phyloP scores from a whole-genome alignment of 371 early-diverging fungal genomes.

The Mucor irregularis region DNA sequence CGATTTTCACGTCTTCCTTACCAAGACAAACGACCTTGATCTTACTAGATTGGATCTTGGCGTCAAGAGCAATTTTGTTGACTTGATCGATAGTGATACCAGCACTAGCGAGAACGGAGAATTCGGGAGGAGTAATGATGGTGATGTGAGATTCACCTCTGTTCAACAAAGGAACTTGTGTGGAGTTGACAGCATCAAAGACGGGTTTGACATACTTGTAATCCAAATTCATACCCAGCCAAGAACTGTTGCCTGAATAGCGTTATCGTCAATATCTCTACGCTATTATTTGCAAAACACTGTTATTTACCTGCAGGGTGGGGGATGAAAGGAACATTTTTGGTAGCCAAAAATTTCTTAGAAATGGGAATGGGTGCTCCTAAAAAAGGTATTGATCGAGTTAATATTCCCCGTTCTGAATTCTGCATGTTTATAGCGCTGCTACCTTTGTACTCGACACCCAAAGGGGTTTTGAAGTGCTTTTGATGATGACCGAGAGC shows the following conservation, averaged over 20 bases:
- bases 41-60: conserved; percentile 58
- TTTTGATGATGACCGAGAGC: neutral
- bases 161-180: conserved; percentile 41
- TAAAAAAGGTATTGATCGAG: neutral
- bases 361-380: conserved; percentile 36
- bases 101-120: conserved; percentile 53
- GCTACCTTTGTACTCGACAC: conserved; percentile 27
- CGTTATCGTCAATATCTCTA: neutral
- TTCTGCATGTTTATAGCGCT: neutral
- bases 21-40: conserved; percentile 68
- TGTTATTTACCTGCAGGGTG: conserved; percentile 28
- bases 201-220: conserved; percentile 58
- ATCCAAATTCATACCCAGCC: conserved; percentile 67
- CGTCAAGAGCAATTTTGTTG: conserved; percentile 56
- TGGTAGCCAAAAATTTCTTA: conserved; percentile 42
- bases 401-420: neutral
- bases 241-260: conserved; percentile 31
- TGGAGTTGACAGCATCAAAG: conserved; percentile 54
- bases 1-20: conserved; percentile 46
- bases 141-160: conserved; percentile 74
- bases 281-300: neutral
- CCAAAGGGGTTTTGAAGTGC: conserved; percentile 23
- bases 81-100: conserved; percentile 75
- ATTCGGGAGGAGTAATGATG: conserved; percentile 77
- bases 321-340: conserved; percentile 49